These are phyloP conservation scores for Leccinellum luteum DNA, from an alignment of 768 basidiomycete genomes.

Conservation along the genomic window DNA sequence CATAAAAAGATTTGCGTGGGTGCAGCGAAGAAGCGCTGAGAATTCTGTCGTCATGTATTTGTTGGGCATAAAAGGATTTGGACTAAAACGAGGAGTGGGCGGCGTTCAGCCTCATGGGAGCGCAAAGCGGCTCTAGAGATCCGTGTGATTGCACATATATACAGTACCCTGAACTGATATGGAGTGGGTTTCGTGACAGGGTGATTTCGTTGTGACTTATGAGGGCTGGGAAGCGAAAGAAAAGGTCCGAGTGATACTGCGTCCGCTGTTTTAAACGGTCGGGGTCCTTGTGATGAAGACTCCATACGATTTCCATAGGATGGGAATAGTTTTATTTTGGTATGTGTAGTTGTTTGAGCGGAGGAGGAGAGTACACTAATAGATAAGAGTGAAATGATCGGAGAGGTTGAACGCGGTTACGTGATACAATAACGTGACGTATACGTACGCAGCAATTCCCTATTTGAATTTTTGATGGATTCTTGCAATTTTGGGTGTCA, in stretches of 20 bases:
- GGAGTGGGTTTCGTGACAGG: background rate
- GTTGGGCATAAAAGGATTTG: background rate
- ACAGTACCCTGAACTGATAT: background rate
- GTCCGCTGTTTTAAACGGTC: background rate
- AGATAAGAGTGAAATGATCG: slow-evolving; percentile 23
- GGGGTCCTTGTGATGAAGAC: background rate
- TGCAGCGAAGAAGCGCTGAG: slow-evolving; percentile 1
- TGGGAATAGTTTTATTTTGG: background rate
- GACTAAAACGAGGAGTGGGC: background rate
- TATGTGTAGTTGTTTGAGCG: background rate
- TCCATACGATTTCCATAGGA: background rate
- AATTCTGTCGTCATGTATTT: background rate
- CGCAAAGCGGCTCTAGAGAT: background rate
- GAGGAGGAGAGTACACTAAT: background rate
- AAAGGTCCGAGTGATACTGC: background rate
- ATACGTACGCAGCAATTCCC: slow-evolving; percentile 29
- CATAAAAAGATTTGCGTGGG: background rate
- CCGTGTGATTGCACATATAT: background rate
- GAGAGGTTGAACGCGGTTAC: slow-evolving; percentile 22
- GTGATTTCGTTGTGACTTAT: background rate
- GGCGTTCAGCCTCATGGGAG: background rate
- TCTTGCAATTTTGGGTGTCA: slow-evolving; percentile 31
- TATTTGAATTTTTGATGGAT: slow-evolving; percentile 35
- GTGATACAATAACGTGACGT: slow-evolving; percentile 28
- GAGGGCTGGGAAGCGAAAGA: slow-evolving; percentile 7